Evolutionary conservation across 2,329 filamentous ascomycete genomes (phyloP).

Genomic region (Calonectria henricotiae): DNA sequence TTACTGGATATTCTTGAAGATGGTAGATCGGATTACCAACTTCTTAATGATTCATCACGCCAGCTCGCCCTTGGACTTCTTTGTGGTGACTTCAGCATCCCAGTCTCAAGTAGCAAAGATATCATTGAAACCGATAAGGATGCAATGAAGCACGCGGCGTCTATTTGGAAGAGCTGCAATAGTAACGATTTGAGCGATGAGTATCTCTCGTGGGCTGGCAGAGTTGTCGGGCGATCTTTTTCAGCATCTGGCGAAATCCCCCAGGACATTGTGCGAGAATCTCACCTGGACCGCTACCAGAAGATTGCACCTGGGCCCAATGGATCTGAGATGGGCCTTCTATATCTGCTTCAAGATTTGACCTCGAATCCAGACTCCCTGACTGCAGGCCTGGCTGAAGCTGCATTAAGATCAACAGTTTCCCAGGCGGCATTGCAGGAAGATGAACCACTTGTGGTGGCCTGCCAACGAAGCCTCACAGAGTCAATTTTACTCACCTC

Average conservation of each 20-base stretch:
- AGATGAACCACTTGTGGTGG: constrained; percentile 66
- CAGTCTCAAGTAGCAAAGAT: constrained; percentile 67
- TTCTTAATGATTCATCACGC: constrained; percentile 81
- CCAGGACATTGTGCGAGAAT: constrained; percentile 74
- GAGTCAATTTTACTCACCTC: constrained; percentile 70
- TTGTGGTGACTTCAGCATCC: constrained; percentile 81
- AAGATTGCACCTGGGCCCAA: constrained; percentile 65
- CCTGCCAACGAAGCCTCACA: constrained; percentile 69
- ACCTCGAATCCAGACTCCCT: constrained; percentile 72
- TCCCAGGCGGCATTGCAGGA: constrained; percentile 67
- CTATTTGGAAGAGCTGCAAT: constrained; percentile 84
- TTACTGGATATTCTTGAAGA: constrained; percentile 87
- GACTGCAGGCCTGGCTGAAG: constrained; percentile 74
- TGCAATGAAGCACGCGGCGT: constrained; percentile 74
- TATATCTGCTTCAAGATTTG: constrained; percentile 75
- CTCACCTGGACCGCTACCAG: constrained; percentile 68
- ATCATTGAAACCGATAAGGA: constrained; percentile 79
- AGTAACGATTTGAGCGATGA: constrained; percentile 75
- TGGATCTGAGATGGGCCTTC: constrained; percentile 75
- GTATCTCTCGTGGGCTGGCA: constrained; percentile 89
- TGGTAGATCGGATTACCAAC: constrained; percentile 71
- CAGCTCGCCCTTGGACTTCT: constrained; percentile 81
- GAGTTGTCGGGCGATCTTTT: constrained; percentile 88
- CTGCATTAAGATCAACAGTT: constrained; percentile 71
- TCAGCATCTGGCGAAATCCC: constrained; percentile 81